Evolutionary conservation across 208 protist species (phyloP).

Genomic region (Naegleria lovaniensis): DNA sequence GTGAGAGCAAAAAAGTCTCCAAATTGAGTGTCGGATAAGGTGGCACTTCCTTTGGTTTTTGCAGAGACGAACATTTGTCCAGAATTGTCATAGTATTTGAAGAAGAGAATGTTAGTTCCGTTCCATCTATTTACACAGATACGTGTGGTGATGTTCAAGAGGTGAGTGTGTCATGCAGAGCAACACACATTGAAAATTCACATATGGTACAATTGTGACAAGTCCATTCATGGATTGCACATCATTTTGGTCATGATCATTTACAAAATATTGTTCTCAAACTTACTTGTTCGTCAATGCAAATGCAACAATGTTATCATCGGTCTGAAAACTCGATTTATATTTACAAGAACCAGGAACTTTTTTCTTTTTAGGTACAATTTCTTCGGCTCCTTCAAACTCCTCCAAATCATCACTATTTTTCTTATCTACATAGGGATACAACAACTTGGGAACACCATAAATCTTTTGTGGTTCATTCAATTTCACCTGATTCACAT

Average conservation of each 20-base stretch:
- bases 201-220: background rate
- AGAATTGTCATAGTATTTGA: background rate
- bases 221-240: background rate
- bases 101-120: background rate
- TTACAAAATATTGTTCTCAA: too few species aligned
- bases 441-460: background rate
- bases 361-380: background rate
- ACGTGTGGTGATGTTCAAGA: too few species aligned
- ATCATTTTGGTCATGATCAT: background rate
- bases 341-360: background rate
- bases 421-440: background rate
- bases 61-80: background rate
- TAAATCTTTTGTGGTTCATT: background rate
- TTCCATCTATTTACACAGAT: conserved; percentile 14
- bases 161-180: too few species aligned
- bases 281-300: background rate
- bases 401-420: background rate
- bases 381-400: background rate
- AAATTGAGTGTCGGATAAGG: background rate
- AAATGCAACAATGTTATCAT: background rate
- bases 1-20: background rate
- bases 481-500: background rate
- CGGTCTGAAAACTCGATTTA: background rate
- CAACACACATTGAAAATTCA: too few species aligned
- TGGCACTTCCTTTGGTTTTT: background rate